These are phyloP conservation scores for Benincasa hispida DNA, from an alignment of 306 rosid species.

Conservation along the genomic window DNA sequence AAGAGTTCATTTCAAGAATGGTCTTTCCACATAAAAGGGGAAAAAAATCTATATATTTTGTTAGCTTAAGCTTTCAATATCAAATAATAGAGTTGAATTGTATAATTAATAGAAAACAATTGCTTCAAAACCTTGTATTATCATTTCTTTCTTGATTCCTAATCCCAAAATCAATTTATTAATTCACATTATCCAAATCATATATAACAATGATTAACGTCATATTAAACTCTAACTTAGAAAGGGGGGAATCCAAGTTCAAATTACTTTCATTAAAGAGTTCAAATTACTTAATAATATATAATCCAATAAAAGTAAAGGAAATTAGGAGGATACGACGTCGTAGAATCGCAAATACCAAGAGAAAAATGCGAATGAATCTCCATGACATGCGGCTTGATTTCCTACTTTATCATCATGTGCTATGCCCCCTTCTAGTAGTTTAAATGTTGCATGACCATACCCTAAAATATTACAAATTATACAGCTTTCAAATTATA, in stretches of 20 bases:
- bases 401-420: not conserved
- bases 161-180: not conserved
- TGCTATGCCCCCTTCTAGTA: not conserved
- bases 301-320: not conserved
- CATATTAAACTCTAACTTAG: not conserved
- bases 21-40: not conserved
- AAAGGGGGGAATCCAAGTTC: not conserved
- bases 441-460: not conserved
- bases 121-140: not conserved
- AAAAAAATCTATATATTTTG: not conserved
- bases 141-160: not conserved
- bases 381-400: constrained; percentile 12
- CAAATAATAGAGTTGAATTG: not conserved
- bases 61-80: not conserved
- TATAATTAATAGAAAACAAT: not conserved
- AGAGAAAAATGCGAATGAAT: not conserved
- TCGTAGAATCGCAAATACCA: not conserved
- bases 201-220: not conserved
- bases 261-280: too few species aligned
- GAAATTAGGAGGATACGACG: not conserved
- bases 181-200: not conserved
- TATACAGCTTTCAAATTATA: not conserved
- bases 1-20: not conserved
- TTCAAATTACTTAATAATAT: not conserved
- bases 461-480: not conserved